These are phyloP conservation scores for Penicillium polonicum DNA, from an alignment of 2,329 filamentous ascomycete genomes.

Conservation along the genomic window DNA sequence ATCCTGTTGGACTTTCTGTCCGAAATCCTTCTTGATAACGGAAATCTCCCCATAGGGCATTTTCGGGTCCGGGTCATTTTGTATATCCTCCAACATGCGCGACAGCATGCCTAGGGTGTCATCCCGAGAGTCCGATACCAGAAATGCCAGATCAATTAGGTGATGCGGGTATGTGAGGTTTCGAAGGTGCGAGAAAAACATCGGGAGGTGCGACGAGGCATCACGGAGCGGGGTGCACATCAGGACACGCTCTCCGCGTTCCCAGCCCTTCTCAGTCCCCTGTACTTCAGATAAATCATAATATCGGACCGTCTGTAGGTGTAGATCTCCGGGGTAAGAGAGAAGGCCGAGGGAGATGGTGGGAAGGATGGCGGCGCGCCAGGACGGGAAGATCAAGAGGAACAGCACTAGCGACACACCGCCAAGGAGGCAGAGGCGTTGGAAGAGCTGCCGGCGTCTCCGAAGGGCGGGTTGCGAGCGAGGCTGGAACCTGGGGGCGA, in stretches of 20 bases:
- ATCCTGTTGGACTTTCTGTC: conserved; percentile 95
- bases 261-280: conserved; percentile 90
- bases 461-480: conserved; percentile 71
- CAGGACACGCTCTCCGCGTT: conserved; percentile 90
- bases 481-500: conserved; percentile 70
- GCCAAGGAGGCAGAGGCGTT: conserved; percentile 62
- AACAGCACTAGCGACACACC: conserved; percentile 60
- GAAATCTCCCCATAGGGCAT: conserved; percentile 93
- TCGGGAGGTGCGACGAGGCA: conserved; percentile 83
- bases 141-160: conserved; percentile 91
- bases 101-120: conserved; percentile 75
- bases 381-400: conserved; percentile 73
- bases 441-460: conserved; percentile 69
- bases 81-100: conserved; percentile 72
- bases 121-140: conserved; percentile 97
- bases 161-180: conserved; percentile 98
- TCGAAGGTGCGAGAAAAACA: conserved; percentile 97
- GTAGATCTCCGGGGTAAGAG: conserved; percentile 65
- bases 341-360: conserved; percentile 68
- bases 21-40: conserved; percentile 98
- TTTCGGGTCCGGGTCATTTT: conserved; percentile 73
- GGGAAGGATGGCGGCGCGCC: conserved; percentile 62
- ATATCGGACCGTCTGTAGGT: conserved; percentile 93
- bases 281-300: conserved; percentile 92
- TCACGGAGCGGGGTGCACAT: conserved; percentile 93